A percentile compares a stretch with the other conserved stretches of the same genome.
Evolutionary conservation across 2,329 filamentous ascomycete species (phyloP).

Genomic region (Colletotrichum aenigma): DNA sequence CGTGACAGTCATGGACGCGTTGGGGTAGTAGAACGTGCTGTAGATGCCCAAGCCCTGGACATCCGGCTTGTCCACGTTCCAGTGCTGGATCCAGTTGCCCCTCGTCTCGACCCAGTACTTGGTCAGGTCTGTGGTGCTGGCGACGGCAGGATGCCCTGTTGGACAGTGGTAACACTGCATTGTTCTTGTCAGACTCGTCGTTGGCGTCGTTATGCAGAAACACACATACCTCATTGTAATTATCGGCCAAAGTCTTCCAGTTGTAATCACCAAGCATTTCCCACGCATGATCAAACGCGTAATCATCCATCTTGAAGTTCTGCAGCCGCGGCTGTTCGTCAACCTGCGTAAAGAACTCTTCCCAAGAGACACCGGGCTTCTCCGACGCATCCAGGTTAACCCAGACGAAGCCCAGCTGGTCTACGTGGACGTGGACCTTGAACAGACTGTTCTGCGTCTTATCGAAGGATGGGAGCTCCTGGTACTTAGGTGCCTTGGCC

Average conservation of each 20-base stretch:
- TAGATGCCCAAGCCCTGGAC: constrained; percentile 35
- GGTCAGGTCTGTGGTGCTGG: constrained; percentile 45
- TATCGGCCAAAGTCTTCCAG: background rate
- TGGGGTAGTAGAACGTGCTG: constrained; percentile 26
- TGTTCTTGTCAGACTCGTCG: fast-evolving
- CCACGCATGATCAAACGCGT: background rate
- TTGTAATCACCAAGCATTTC: background rate
- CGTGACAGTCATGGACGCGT: background rate
- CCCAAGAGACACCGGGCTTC: background rate
- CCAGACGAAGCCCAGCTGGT: background rate
- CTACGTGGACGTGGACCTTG: background rate
- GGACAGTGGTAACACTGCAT: constrained; percentile 20
- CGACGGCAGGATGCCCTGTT: constrained; percentile 50
- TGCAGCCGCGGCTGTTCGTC: background rate
- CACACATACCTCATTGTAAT: background rate
- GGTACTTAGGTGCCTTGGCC: background rate
- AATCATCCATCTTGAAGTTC: background rate
- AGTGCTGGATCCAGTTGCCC: constrained; percentile 37
- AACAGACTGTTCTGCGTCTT: background rate
- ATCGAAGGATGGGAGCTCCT: background rate
- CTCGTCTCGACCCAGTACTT: constrained; percentile 42
- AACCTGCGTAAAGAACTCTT: background rate
- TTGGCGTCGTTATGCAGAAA: background rate
- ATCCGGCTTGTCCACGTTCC: constrained; percentile 37
- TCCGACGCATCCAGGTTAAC: background rate